These are phyloP conservation scores for Corylus avellana DNA, from an alignment of 306 rosid genomes.

Conservation along the genomic window DNA sequence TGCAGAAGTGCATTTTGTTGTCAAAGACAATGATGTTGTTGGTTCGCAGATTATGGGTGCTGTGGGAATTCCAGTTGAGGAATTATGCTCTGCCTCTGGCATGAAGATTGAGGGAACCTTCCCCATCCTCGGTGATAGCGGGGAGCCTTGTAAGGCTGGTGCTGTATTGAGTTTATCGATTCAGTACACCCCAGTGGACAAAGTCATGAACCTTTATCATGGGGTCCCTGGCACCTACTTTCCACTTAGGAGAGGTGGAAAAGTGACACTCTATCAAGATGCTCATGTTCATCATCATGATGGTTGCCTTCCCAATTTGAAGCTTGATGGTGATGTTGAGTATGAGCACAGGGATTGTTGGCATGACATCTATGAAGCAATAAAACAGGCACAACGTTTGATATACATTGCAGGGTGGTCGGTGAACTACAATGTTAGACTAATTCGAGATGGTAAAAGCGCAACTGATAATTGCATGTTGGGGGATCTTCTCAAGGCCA, in stretches of 20 bases:
- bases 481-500: constrained; percentile 78
- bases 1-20: constrained; percentile 71
- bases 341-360: constrained; percentile 66
- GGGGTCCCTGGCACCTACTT: constrained; percentile 75
- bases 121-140: constrained; percentile 53
- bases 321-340: constrained; percentile 43
- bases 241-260: constrained; percentile 77
- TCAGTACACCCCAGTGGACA: constrained; percentile 59
- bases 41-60: constrained; percentile 78
- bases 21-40: constrained; percentile 70
- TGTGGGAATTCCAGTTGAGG: constrained; percentile 69
- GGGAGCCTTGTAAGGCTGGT: constrained; percentile 66
- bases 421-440: constrained; percentile 67
- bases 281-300: constrained; percentile 54
- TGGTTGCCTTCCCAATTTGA: constrained; percentile 54
- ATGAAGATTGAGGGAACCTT: constrained; percentile 57
- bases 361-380: constrained; percentile 71
- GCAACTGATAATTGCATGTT: constrained; percentile 33
- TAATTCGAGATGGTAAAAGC: constrained; percentile 50
- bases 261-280: constrained; percentile 83
- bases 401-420: constrained; percentile 91
- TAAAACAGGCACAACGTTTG: constrained; percentile 62
- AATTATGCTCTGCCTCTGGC: constrained; percentile 37
- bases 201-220: constrained; percentile 35
- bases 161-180: constrained; percentile 63